Base-by-base conservation (phyloP, 139 green algal species). In the Chlorella sp. region DNA sequence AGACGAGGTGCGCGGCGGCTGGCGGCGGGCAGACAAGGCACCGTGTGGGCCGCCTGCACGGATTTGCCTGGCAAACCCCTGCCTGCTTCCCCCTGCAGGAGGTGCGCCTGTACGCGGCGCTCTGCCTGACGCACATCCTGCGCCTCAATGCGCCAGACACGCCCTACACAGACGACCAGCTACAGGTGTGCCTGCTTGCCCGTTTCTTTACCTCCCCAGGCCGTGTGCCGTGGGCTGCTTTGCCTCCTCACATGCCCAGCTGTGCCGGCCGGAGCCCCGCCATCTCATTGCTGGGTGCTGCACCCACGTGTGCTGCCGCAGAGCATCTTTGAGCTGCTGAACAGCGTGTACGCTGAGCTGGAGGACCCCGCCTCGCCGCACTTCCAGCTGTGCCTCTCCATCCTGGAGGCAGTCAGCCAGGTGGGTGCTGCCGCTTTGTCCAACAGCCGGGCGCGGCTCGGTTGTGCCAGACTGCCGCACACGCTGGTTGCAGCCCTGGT, bases 81-180 rank as follows among this genome's bases (percentile, higher is more conserved):
- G n/a, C 75, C 21, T 30, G 16, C 30, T 53, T 1, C 32, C 42
- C 24, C 11, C 0, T 80, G 53, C 94, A 97, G 95, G 95, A 97
- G n/a, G 91, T 96, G 19, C 91, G 87, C 48, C 86, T 96, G 24
- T 95, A 94, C 78, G 75, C 71, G 16, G 92, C 92, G 19, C 42
- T 88, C 1, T 96, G 95, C 87, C 75, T 95, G 9, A 90, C 89
- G 5, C 89, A 96, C 48, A 60, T 96, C 26, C 87, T 97, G 64
- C 89, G 93, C 7, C 85, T 97, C 0, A 94, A 92, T 57, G 95
- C 94, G 1, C 95, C 95, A 26, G 95, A 97, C 2, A 90, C 87
- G 4, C 95, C 95, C 0, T 97, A 92, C 88, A 89, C 85, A 12
- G 91, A 95, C 48, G 85, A 86, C 5, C 42, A 94, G 60, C 87